Percentiles rank a stretch among this genome's conserved stretches.
Conservation (phyloP, 2,329 filamentous ascomycete species). For the Cordyceps cicadae region DNA sequence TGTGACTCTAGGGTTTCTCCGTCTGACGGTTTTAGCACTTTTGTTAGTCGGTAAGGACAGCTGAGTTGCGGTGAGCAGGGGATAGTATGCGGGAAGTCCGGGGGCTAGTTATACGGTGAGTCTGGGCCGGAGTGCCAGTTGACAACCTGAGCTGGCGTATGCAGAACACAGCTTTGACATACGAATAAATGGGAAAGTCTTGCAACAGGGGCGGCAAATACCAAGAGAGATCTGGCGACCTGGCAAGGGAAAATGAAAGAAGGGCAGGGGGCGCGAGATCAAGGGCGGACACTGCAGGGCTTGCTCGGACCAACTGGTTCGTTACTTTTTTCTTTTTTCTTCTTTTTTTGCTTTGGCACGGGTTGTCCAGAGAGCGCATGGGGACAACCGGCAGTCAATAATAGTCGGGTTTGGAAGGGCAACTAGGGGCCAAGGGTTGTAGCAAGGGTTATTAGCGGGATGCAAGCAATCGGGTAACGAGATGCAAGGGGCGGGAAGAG, state of each 20-base stretch:
- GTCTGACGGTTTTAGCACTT: not conserved
- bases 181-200: not conserved
- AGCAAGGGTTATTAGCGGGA: conserved; percentile 1
- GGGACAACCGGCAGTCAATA: not conserved
- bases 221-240: not conserved
- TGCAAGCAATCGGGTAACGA: not conserved
- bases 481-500: conserved; percentile 1
- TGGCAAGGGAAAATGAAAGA: not conserved
- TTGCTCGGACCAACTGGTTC: conserved; percentile 4
- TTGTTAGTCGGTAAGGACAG: not conserved
- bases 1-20: not conserved
- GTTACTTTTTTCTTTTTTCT: not conserved
- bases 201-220: not conserved
- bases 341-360: not conserved
- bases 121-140: not conserved
- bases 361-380: not conserved
- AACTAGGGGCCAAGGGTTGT: conserved; percentile 1
- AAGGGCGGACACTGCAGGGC: conserved; percentile 7
- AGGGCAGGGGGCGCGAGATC: not conserved
- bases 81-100: not conserved
- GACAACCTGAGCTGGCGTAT: not conserved
- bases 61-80: not conserved
- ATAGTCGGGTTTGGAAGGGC: too few species aligned
- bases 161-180: not conserved
- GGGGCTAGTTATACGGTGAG: too few species aligned